A percentile compares a stretch with the other conserved stretches of the same genome.
phyloP scores from a whole-genome alignment of 169 alveolate genomes.

The Perkinsus olseni region DNA sequence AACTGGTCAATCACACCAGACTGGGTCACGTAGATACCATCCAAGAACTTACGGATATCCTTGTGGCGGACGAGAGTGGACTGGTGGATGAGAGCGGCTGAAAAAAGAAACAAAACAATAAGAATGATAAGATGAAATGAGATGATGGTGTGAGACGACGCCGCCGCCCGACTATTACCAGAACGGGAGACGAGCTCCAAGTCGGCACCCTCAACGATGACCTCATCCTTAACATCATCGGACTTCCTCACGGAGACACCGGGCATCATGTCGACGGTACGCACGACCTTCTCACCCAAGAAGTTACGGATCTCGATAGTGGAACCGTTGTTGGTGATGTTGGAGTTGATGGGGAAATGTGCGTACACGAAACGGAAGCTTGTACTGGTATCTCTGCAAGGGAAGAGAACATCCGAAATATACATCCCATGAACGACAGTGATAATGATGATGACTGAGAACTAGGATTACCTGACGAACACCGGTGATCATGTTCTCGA shows the following conservation, averaged over 20 bases:
- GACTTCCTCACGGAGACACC: conserved; percentile 87
- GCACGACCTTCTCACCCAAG: conserved; percentile 96
- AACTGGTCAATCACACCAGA: conserved; percentile 66
- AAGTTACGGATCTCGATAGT: conserved; percentile 94
- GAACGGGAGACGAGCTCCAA: conserved; percentile 92
- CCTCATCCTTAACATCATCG: conserved; percentile 88
- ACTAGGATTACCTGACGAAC: conserved; percentile 43
- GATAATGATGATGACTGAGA: background rate
- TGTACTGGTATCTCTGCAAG: conserved; percentile 84
- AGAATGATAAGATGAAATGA: too few relatives aligned
- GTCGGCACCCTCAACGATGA: conserved; percentile 93
- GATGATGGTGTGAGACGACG: too few relatives aligned
- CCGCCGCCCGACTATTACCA: conserved; percentile 47
- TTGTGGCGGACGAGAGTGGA: conserved; percentile 91
- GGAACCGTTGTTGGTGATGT: conserved; percentile 84
- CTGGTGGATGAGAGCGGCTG: conserved; percentile 91
- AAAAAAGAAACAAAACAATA: background rate
- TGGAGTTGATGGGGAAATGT: conserved; percentile 97
- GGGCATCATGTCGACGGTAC: conserved; percentile 67
- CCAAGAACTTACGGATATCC: conserved; percentile 98
- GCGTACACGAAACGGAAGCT: conserved; percentile 99
- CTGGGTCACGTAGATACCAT: conserved; percentile 98
- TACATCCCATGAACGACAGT: background rate
- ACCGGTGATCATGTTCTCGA: conserved; percentile 95
- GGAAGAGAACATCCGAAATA: background rate